A percentile compares a stretch with the other conserved stretches of the same genome.
Evolutionary conservation across 1,284 basidiomycete species (phyloP).

Genomic region (Microbotryum silenes-acaulis): DNA sequence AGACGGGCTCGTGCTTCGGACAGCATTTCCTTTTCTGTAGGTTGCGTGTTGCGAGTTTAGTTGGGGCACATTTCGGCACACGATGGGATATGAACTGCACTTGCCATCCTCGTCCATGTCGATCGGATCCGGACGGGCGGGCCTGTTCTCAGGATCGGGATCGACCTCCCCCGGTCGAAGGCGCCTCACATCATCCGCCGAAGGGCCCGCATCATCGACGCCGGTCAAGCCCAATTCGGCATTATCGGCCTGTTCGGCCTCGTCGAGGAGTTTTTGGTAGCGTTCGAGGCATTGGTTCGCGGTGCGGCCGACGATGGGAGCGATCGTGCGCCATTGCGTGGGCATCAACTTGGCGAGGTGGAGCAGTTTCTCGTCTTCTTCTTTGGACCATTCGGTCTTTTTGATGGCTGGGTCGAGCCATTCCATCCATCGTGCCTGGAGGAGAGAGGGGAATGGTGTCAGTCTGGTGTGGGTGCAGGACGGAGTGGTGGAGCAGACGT

Average conservation of each 20-base stretch:
- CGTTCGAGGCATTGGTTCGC: slow-evolving; percentile 97
- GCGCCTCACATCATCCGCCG: slow-evolving; percentile 80
- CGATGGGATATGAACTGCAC: neutral
- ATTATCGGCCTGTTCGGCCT: slow-evolving; percentile 89
- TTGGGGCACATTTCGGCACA: neutral
- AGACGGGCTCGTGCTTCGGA: slow-evolving; percentile 96
- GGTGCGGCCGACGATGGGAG: slow-evolving; percentile 96
- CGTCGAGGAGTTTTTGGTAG: slow-evolving; percentile 95
- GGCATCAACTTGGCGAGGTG: slow-evolving; percentile 99
- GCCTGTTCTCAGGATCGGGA: slow-evolving; percentile 96
- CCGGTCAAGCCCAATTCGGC: slow-evolving; percentile 76
- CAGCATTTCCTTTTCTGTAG: slow-evolving; percentile 95
- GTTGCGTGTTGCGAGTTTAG: neutral
- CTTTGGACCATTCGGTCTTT: slow-evolving; percentile 99
- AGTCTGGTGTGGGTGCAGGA: neutral
- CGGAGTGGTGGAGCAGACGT: slow-evolving; percentile 40
- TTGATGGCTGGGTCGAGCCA: slow-evolving; percentile 99
- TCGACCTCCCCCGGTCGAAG: slow-evolving; percentile 95
- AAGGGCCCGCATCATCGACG: slow-evolving; percentile 67
- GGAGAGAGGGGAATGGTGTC: neutral
- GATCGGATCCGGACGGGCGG: slow-evolving; percentile 94
- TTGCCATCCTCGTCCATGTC: slow-evolving; percentile 99
- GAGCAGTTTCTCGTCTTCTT: slow-evolving; percentile 96
- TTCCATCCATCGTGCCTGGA: slow-evolving; percentile 72
- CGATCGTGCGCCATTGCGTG: slow-evolving; percentile 99